phyloP scores from a whole-genome alignment of 2,329 filamentous ascomycete genomes.

The Gaeumannomyces sp. region DNA sequence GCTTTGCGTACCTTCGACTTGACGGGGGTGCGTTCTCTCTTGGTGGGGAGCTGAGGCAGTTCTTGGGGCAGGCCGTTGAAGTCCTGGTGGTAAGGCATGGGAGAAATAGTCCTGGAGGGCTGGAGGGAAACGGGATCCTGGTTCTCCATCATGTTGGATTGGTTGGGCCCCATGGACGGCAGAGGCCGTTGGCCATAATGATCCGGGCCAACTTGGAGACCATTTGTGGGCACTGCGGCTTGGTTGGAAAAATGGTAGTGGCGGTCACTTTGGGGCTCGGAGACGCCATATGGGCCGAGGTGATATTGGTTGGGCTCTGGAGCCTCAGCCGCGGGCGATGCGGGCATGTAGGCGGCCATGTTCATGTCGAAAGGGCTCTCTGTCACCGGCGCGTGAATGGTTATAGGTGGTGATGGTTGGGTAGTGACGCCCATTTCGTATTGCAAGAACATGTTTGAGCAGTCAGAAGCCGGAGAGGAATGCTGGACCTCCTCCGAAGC shows the following conservation, averaged over 20 bases:
- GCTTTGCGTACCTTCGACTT: not conserved
- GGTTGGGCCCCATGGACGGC: too few relatives aligned
- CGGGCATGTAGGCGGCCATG: constrained; percentile 25
- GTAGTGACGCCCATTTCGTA: constrained; percentile 36
- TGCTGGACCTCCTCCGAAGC: constrained; percentile 28
- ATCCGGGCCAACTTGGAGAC: too few relatives aligned
- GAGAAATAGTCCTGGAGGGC: not conserved
- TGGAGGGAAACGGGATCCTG: too few relatives aligned
- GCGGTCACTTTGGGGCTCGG: too few relatives aligned
- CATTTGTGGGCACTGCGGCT: too few relatives aligned
- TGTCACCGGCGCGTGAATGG: constrained; percentile 29
- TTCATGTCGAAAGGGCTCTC: constrained; percentile 30
- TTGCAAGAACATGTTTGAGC: constrained; percentile 39
- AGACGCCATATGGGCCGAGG: too few relatives aligned
- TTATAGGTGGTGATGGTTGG: constrained; percentile 40
- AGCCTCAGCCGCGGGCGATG: constrained; percentile 19
- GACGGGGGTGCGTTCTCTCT: not conserved
- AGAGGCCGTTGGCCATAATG: too few relatives aligned
- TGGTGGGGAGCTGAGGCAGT: not conserved
- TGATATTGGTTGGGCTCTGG: too few relatives aligned
- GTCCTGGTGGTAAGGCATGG: not conserved
- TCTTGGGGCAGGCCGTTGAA: not conserved
- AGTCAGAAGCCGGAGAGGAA: constrained; percentile 38
- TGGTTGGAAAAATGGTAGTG: too few relatives aligned
- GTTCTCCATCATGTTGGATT: too few relatives aligned